Base-by-base conservation (phyloP, 1,139 yeast genomes). In the Magnusiomyces suaveolens region DNA sequence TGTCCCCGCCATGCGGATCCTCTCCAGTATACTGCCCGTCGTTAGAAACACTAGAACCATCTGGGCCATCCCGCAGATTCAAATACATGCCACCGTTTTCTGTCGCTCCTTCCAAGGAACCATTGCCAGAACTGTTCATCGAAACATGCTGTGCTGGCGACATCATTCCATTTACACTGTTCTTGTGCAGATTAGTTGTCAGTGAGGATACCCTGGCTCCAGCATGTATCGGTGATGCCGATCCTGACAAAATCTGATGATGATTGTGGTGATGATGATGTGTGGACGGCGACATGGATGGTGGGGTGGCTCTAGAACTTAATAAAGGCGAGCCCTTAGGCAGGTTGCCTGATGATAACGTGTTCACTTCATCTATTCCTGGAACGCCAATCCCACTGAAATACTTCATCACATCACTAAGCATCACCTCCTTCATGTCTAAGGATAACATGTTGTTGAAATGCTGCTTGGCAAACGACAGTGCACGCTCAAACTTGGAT, bases 361-460 rank as follows among this genome's bases (percentile, higher is more conserved):
- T 3, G 20, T 41, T 41, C 25, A 41, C n/a, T 21, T 41, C 41
- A 4, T 46, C 48, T 4, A 53, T 48, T 32, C 51, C 54, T 4
- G 52, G 20, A 32, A 55, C 55, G 2, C 57, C 57, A 21, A 48
- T 43, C 24, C 54, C 48, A 24, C 25, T 24, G 46, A 55, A 53
- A 39, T 51, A 53, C 41, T 53, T 49, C 21, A 52, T 46, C 51
- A 53, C 50, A 18, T 48, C 47, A 20, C 25, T 23, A 23, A 55
- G 46, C 54, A 55, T 51, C 26, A 24, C 32, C 48, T 55, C 57
- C 3, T 53, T 53, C 18, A 53, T 25, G 20, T 55, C 57, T n/a
- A 54, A 52, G 12, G 54, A 51, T 1, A 53, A 29, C 24, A 44
- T 50, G 20, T 53, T 47, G 41, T 51, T 24, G 46, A 55, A 55